A percentile compares a stretch with the other conserved stretches of the same genome.
phyloP scores from a whole-genome alignment of 768 basidiomycete species.

The Amanita inopinata region DNA sequence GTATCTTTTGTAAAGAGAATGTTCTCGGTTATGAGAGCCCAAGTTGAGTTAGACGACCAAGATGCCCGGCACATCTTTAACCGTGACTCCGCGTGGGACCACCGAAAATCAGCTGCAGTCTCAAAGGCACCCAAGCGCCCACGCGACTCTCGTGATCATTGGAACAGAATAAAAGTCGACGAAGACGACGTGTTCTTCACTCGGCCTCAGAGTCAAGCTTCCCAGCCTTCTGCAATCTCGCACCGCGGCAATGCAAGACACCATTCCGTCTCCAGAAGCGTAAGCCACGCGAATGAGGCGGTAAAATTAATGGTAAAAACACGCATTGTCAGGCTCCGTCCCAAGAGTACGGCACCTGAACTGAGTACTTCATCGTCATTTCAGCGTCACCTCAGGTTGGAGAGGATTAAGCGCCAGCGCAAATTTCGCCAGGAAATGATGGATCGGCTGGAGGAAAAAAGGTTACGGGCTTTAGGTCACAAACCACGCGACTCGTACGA shows the following conservation, averaged over 20 bases:
- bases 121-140: not conserved
- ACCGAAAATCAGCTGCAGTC: not conserved
- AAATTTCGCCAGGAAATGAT: constrained; percentile 5
- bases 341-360: not conserved
- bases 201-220: not conserved
- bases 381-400: constrained; percentile 4
- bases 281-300: no score
- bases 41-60: constrained; percentile 2
- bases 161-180: not conserved
- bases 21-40: constrained; percentile 6
- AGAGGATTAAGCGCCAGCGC: constrained; percentile 8
- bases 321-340: not conserved
- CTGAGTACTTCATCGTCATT: constrained; percentile 1
- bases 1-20: constrained; percentile 5
- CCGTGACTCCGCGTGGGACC: constrained; percentile 6
- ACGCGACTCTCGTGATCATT: not conserved
- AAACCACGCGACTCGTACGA: constrained; percentile 3
- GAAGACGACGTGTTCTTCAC: not conserved
- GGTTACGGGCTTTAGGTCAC: not conserved
- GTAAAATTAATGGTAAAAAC: not conserved
- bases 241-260: not conserved
- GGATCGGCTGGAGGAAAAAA: not conserved
- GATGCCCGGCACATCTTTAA: constrained; percentile 3
- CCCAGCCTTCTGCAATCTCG: no score
- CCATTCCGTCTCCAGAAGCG: not conserved